Percentiles rank a stretch among this genome's conserved stretches.
Evolutionary conservation across 805 yeast species (phyloP).

Genomic region (Kluyveromyces lactis): DNA sequence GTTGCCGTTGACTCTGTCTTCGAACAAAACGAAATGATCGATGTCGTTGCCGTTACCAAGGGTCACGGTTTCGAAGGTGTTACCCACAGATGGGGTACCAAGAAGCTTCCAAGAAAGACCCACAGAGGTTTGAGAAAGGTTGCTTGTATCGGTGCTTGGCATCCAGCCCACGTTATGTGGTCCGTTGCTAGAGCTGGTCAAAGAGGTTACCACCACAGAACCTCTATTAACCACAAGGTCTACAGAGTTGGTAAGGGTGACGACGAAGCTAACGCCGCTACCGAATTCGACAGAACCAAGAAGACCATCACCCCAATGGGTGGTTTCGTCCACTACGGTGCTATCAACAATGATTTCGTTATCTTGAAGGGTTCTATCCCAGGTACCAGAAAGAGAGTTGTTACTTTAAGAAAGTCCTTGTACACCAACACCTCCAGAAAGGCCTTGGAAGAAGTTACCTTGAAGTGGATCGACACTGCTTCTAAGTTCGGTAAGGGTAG

Average conservation of each 20-base stretch:
- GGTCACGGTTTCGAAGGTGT: conserved; percentile 99
- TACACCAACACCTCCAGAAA: conserved; percentile 96
- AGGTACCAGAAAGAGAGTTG: conserved; percentile 99
- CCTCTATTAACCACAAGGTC: conserved; percentile 99
- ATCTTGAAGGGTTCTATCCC: conserved; percentile 98
- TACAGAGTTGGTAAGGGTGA: conserved; percentile 98
- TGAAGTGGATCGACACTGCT: conserved; percentile 99
- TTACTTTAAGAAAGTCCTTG: conserved; percentile 97
- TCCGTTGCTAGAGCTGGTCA: conserved; percentile 99
- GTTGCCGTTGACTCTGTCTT: conserved; percentile 91
- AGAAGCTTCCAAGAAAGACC: conserved; percentile 99
- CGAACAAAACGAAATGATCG: conserved; percentile 98
- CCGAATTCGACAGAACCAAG: conserved; percentile 98
- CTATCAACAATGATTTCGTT: conserved; percentile 93
- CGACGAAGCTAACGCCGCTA: conserved; percentile 91
- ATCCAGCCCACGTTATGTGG: conserved; percentile 99
- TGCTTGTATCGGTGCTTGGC: conserved; percentile 99
- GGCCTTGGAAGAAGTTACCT: conserved; percentile 92
- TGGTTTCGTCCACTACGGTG: conserved; percentile 99
- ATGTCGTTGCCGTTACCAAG: conserved; percentile 98
- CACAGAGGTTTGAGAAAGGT: conserved; percentile 99
- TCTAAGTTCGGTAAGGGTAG: conserved; percentile 99
- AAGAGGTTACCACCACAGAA: conserved; percentile 99
- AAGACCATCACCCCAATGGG: conserved; percentile 99
- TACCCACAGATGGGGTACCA: conserved; percentile 99